Conservation (phyloP, 23 red algal species). For the Gracilariopsis chorda region DNA sequence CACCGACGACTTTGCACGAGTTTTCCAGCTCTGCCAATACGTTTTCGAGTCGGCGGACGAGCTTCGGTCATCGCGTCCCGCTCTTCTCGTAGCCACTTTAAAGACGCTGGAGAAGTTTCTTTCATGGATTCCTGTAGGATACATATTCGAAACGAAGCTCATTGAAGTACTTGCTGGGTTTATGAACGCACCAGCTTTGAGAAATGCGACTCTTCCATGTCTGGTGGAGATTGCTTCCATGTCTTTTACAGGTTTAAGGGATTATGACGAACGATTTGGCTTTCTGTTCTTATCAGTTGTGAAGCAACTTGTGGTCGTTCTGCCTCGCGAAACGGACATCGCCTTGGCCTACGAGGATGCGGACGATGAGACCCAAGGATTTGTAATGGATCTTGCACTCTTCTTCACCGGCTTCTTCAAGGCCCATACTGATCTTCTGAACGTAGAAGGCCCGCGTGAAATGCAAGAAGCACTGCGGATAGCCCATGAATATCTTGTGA, state of each 20-base stretch:
- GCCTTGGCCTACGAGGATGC: slow-evolving; percentile 72
- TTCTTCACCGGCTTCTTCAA: slow-evolving; percentile 97
- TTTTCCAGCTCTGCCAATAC: slow-evolving; percentile 97
- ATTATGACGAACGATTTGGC: slow-evolving; percentile 80
- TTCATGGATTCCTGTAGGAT: slow-evolving; percentile 98
- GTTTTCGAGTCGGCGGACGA: slow-evolving; percentile 77
- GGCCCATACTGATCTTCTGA: slow-evolving; percentile 69
- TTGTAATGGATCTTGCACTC: slow-evolving; percentile 93
- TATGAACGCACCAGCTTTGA: slow-evolving; percentile 56
- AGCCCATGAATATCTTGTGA: slow-evolving; percentile 81
- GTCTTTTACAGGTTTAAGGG: neutral
- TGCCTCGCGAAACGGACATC: slow-evolving; percentile 79
- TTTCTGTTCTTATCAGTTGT: slow-evolving; percentile 82
- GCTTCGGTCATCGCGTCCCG: slow-evolving; percentile 57
- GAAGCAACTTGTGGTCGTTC: slow-evolving; percentile 65
- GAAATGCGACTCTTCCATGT: slow-evolving; percentile 81
- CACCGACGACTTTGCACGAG: slow-evolving; percentile 89
- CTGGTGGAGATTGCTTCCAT: slow-evolving; percentile 82
- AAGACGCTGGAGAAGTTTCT: slow-evolving; percentile 94
- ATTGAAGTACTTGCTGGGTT: slow-evolving; percentile 83
- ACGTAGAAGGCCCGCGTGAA: slow-evolving; percentile 48
- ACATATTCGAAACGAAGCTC: slow-evolving; percentile 95
- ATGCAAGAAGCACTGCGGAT: slow-evolving; percentile 61
- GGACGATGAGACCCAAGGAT: slow-evolving; percentile 76
- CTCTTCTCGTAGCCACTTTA: slow-evolving; percentile 83